Percentiles rank a stretch among this genome's conserved stretches.
Evolutionary conservation across 148 eudicot species (phyloP).

Genomic region (Limonium bicolor): DNA sequence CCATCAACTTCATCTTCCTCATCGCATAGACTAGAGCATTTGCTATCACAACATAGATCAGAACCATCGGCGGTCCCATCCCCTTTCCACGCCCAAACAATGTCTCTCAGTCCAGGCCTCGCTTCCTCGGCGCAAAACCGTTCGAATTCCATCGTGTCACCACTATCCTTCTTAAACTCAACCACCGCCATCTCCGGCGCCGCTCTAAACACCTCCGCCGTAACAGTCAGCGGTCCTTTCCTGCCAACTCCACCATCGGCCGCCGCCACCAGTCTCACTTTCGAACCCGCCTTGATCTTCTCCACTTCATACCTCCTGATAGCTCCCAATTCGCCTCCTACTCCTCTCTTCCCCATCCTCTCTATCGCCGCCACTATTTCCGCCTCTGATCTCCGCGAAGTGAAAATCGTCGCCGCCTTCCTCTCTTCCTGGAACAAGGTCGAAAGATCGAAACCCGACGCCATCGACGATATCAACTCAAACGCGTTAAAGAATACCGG

Average conservation of each 20-base stretch:
- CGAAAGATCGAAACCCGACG: slow-evolving; percentile 17
- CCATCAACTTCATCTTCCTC: no score
- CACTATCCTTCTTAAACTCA: slow-evolving; percentile 9
- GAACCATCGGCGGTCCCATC: no score
- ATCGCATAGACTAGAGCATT: no score
- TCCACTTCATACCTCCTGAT: slow-evolving; percentile 1
- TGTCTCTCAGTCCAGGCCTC: slow-evolving; percentile 12
- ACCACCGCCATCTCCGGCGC: slow-evolving; percentile 19
- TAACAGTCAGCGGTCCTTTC: slow-evolving; percentile 10
- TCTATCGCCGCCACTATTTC: slow-evolving; percentile 9
- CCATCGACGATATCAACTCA: slow-evolving; percentile 16
- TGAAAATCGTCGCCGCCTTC: slow-evolving; percentile 10
- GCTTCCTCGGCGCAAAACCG: slow-evolving; percentile 11
- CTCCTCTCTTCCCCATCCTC: slow-evolving; percentile 6
- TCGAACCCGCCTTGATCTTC: slow-evolving; percentile 10
- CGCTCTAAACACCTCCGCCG: slow-evolving; percentile 14
- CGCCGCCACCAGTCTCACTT: slow-evolving; percentile 11
- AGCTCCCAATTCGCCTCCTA: no score
- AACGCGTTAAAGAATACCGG: slow-evolving; percentile 18
- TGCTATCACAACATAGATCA: no score
- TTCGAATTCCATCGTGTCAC: slow-evolving; percentile 10
- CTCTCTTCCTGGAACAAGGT: slow-evolving; percentile 11
- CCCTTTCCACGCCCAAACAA: slow-evolving; percentile 19
- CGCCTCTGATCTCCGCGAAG: slow-evolving; percentile 9
- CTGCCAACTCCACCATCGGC: not conserved